phyloP scores from a whole-genome alignment of 305 asterid genomes.

The Fraxinus dipetala region DNA sequence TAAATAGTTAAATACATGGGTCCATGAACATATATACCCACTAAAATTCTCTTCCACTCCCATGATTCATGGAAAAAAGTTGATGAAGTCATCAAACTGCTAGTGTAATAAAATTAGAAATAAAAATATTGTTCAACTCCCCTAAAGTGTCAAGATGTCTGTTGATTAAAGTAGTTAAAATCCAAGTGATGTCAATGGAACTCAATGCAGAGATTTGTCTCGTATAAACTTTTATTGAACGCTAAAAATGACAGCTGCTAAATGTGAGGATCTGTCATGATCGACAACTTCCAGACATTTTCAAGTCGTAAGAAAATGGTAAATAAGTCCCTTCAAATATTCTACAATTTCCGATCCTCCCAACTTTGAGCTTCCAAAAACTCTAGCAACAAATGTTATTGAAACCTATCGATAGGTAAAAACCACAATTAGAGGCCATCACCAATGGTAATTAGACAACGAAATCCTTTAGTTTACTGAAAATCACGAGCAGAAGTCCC shows the following conservation, averaged over 20 bases:
- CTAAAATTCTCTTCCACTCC: not conserved
- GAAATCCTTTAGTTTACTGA: not conserved
- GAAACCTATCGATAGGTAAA: slow-evolving; percentile 54
- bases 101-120: too few relatives aligned
- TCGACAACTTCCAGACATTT: slow-evolving; percentile 7
- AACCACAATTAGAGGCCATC: not conserved
- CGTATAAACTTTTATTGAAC: not conserved
- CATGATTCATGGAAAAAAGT: not conserved
- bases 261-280: not conserved
- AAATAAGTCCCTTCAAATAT: slow-evolving; percentile 76
- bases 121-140: too few relatives aligned
- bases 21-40: too few relatives aligned
- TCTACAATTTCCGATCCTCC: slow-evolving; percentile 98
- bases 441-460: not conserved
- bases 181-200: not conserved
- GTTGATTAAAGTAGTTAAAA: too few relatives aligned
- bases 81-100: not conserved
- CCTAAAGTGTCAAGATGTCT: too few relatives aligned
- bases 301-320: slow-evolving; percentile 85
- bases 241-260: not conserved
- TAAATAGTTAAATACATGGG: too few relatives aligned
- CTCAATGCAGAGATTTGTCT: not conserved
- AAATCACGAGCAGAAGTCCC: not conserved
- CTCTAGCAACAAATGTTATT: slow-evolving; percentile 88
- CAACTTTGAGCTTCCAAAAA: slow-evolving; percentile 86